Evolutionary conservation across 2,329 filamentous ascomycete species (phyloP), one percentile per base, ranked within the genome.

Genomic region (Penicillium italicum): DNA sequence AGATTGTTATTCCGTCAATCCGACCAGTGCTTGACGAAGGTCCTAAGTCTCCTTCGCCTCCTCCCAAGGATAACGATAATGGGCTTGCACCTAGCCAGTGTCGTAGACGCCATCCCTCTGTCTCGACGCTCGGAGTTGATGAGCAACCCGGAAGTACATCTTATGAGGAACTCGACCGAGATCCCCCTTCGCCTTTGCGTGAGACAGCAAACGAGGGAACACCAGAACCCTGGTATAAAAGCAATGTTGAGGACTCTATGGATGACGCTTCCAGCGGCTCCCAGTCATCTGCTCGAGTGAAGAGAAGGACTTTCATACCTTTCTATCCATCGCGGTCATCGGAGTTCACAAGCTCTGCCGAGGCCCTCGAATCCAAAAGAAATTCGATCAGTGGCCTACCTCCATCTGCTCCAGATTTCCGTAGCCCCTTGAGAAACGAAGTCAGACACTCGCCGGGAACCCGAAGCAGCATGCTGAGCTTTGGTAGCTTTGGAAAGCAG

Each of bases 101-200:
- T 16, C 38, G 48, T 37, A 40, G 28, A n/a, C 56, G 58, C 16
- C 61, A 63, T 31, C 49, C 57, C n/a, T 70, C 68, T 1, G 50
- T 69, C 42, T 71, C 69, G 26, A 66, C 67, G 16, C 60, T 70
- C 50, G 66, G 62, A 10, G 45, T 53, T 16, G 60, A 63, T 26
- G 65, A 65, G 24, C 37, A 60, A 24, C 14, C n/a, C 3, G 22
- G 28, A 34, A 36, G 24, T 26, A 26, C 43, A 12, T 48, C 46
- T 16, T 50, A 60, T 18, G 50, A 58, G n/a, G 24, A 38, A 11
- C 11, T 34, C 5, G 53, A 56, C 10, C 50, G 24, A 10, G 38
- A 44, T 6, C 62, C 63, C 1, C 63, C 63, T n/a, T 66, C 63
- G n/a, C 63, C 63, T 22, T 31, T 61, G n/a, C 57, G 57, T 7